phyloP scores from a whole-genome alignment of 768 basidiomycete genomes.

The Xerocomellus amylosporus region DNA sequence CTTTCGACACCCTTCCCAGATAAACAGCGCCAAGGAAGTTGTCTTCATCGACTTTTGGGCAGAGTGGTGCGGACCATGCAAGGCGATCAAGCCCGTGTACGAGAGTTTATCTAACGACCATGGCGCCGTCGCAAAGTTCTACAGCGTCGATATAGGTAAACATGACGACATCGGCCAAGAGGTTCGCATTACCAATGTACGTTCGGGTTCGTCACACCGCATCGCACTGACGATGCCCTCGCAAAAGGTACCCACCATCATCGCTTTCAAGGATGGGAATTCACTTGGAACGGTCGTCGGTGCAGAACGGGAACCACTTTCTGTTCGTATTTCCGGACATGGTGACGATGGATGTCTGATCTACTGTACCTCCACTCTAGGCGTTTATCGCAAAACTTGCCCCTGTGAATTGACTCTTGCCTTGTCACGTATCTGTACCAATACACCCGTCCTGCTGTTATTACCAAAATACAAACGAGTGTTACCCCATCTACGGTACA shows the following conservation, averaged over 20 bases:
- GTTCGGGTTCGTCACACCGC: not conserved
- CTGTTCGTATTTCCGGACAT: not conserved
- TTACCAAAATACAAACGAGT: not conserved
- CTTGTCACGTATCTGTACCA: not conserved
- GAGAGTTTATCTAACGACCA: conserved; percentile 3
- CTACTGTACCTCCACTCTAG: not conserved
- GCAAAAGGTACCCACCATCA: not conserved
- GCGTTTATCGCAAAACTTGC: conserved; percentile 1
- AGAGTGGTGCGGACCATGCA: conserved; percentile 10
- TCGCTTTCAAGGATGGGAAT: not conserved
- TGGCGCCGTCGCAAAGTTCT: not conserved
- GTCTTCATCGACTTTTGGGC: conserved; percentile 13
- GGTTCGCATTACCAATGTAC: conserved; percentile 1
- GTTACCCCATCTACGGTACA: conserved; percentile 46
- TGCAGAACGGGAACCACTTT: not conserved
- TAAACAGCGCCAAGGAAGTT: no score
- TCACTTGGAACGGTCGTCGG: not conserved
- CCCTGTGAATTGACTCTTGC: not conserved
- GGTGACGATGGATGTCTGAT: not conserved
- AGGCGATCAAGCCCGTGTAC: conserved; percentile 3
- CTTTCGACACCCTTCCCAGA: not conserved
- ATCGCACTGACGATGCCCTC: not conserved
- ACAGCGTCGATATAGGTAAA: conserved; percentile 36
- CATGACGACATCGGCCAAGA: conserved; percentile 5
- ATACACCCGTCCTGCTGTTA: not conserved